Conservation (phyloP, 306 rosid genomes). For the Vigna radiata region DNA sequence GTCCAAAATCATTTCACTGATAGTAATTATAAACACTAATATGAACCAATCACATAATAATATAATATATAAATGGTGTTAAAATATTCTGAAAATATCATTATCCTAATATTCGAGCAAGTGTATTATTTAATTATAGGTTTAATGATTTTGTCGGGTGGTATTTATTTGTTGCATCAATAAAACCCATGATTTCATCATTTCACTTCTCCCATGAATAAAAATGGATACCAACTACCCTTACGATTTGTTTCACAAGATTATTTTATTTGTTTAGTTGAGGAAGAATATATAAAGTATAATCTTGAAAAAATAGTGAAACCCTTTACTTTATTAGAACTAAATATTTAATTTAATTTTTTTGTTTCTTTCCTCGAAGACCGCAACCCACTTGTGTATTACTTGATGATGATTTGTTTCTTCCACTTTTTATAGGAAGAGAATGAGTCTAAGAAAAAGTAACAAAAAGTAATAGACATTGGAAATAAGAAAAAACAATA, state of each 20-base stretch:
- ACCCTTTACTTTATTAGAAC: no score
- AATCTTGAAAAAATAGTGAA: no score
- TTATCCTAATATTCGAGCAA: no score
- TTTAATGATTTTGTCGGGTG: not conserved
- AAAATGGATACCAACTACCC: conserved; percentile 43
- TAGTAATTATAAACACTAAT: no score
- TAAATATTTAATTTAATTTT: no score
- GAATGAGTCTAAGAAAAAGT: not conserved
- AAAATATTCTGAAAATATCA: no score
- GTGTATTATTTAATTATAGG: not conserved
- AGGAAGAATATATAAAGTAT: no score
- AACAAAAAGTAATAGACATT: not conserved
- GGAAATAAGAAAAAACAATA: no score
- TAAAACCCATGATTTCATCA: not conserved
- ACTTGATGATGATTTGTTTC: not conserved
- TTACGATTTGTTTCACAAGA: not conserved
- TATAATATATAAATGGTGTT: no score
- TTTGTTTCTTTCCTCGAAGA: not conserved
- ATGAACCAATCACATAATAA: no score
- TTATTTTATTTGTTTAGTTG: no score
- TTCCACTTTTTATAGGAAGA: not conserved
- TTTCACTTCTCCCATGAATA: conserved; percentile 48
- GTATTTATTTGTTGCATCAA: not conserved
- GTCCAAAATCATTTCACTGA: no score
- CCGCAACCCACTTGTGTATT: conserved; percentile 17